Percentiles rank a stretch among this genome's conserved stretches.
Conservation (phyloP, 441 rosid species). For the Pelargonium cotyledonis region DNA sequence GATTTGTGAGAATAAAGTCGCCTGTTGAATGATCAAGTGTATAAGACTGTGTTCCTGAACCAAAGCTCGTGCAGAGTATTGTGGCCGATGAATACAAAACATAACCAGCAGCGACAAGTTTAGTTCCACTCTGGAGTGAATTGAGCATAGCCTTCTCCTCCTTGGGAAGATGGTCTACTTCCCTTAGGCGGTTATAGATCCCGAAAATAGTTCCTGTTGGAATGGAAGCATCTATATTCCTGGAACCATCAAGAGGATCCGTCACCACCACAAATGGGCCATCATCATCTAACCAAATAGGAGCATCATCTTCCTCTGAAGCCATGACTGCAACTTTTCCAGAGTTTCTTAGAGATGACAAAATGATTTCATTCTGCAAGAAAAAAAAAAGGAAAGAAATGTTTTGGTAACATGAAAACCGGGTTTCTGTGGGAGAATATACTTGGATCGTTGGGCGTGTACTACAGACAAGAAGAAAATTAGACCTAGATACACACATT, state of each 20-base stretch:
- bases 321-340: conserved; percentile 94
- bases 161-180: conserved; percentile 64
- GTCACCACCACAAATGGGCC: conserved; percentile 77
- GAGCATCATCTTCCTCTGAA: conserved; percentile 80
- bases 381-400: conserved; percentile 8
- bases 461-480: no score
- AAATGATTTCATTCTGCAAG: conserved; percentile 69
- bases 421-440: background rate
- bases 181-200: conserved; percentile 58
- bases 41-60: conserved; percentile 89
- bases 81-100: conserved; percentile 92
- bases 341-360: conserved; percentile 64
- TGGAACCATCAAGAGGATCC: conserved; percentile 93
- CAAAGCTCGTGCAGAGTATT: conserved; percentile 67
- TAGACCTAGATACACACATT: background rate
- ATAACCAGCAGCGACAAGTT: conserved; percentile 78
- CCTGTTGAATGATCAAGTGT: conserved; percentile 79
- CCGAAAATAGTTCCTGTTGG: conserved; percentile 92
- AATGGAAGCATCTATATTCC: conserved; percentile 89
- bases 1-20: conserved; percentile 82
- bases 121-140: conserved; percentile 71
- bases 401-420: no score
- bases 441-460: no score
- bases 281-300: conserved; percentile 62
- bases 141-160: conserved; percentile 68